Evolutionary conservation across 2,329 filamentous ascomycete genomes (phyloP), one percentile per base, ranked within the genome.

Genomic region (Polychaeton citri): DNA sequence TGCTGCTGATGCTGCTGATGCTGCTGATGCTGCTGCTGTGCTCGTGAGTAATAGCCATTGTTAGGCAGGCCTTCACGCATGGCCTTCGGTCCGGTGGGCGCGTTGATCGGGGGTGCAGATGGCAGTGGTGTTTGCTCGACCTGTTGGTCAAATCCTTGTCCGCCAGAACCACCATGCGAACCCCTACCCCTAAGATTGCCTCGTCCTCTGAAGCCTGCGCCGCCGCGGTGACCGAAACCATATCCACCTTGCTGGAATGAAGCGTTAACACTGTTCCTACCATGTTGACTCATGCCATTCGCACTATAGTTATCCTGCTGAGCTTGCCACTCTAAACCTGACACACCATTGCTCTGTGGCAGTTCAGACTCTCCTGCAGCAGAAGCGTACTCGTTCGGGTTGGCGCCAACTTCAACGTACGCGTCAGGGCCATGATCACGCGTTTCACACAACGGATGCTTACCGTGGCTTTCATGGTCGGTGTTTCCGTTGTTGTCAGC

Each of bases 61-160:
- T 92, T 92, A 35, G 83, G 81, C 8, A 86, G 66, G 19, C 86
- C 85, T 59, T 90, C 81, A 43, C 88, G 74, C 84, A 96, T 93
- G 13, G 90, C 90, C 61, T 90, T 87, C 33, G 90, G 90, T 7
- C 87, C 90, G 37, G 81, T 93, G 19, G 90, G 90, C 19, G 90
- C 90, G 62, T 58, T 57, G 35, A 55, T 38, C 4, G 56, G 56
- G 16, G 56, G 54, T 35, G 53, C 52, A 21, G 51, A 44, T 34
- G 47, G 39, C 19, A 46, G 46, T 13, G 46, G 7, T 12, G 4
- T 28, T n/a, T n/a, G n/a, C 15, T 28, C 24, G 15, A 15, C 12
- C 15, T 28, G 24, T 7, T 28, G 24, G 15, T 28, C 24, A 7
- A 12, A 15, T 15, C 12, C 15, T 10, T 10, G 4, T 30, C 57